Evolutionary conservation across 352 stramenopile species (phyloP), one percentile per base, ranked within the genome.

Genomic region (Sclerospora graminicola): DNA sequence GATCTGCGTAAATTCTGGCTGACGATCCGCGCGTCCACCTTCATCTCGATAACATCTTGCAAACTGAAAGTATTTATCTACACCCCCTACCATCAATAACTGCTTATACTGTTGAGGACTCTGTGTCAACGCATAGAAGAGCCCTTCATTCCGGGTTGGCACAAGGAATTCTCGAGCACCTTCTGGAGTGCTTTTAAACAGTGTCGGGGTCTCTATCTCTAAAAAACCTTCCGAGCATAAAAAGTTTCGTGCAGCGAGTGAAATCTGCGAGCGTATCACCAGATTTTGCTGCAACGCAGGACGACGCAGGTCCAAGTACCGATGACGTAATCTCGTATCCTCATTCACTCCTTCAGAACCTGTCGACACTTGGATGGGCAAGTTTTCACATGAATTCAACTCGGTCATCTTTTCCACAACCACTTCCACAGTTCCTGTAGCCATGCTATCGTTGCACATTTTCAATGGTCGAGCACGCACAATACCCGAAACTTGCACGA

Each of bases 41-140:
- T 96, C 85, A 34, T 95, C 82, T 16, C 83, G 82, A 56, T 93
- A 96, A 60, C 85, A 96, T 6, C 80, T 72, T 28, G 85, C 83
- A 7, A 96, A 54, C 57, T 96, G 85, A 51, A 92, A 96, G 52
- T 96, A 96, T 10, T 67, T 68, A 42, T 94, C 80, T 7, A 95
- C 40, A 2, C 85, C 83, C 20, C 79, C 77, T 8, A 89, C 82
- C 85, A 96, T 96, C 2, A 96, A 57, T 41, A 96, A 42, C 60
- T 96, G 83, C 57, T 96, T 96, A 74, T 95, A 94, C 58, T 94
- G 83, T 57, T 96, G 85, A 11, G 85, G 85, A 50, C 78, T 93
- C 53, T 96, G 85, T 26, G 78, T 86, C 24, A 96, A 63, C 15
- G 85, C 85, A 40, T 93, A 96, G 47, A 90, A 89, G 48, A 75